Base-by-base conservation (phyloP, 2,329 filamentous ascomycete genomes). In the Penicillium polonicum region DNA sequence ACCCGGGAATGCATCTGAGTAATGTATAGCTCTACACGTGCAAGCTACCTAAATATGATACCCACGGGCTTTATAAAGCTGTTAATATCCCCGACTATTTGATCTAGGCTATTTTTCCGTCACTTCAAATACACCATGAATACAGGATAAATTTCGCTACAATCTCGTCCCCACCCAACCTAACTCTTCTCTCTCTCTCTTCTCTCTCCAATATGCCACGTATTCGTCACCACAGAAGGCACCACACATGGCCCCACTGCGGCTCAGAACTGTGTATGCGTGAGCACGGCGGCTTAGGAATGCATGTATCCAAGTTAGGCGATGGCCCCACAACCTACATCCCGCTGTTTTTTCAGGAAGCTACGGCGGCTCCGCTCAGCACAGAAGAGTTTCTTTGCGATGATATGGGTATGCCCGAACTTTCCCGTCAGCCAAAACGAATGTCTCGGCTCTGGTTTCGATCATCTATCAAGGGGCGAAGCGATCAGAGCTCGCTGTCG, bases 221-320 rank as follows among this genome's bases (percentile, higher is more conserved):
- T 52, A 46, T 65, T 35, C 62, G 59, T 33, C 67, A 71, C 55
- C 71, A 73, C 50, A 60, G 64, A 64, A 64, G 73, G 60, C 68
- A 73, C 55, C 69, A 75, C 46, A 73, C 73, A 25, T 75, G 73
- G 73, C 73, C 73, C 8, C 71, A 71, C 59, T 71, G 69, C 55
- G 68, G 68, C 55, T 62, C 68, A 17, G 61, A 62, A 17, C 41
- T 60, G 13, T 64, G 62, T 51, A 61, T 62, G 42, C 65, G 61
- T 15, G 63, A 62, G n/a, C 60, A 61, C 31, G 60, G 54, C n/a
- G 65, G 62, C 42, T 45, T 64, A 8, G 64, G 70, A 2, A 33
- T 65, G 13, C 65, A 62, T 19, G 55, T 66, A 5, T 57, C 60
- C 8, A 62, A 61, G 19, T 55, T 50, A 25, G 42, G 9, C 15